Percentiles rank a stretch among this genome's conserved stretches.
Evolutionary conservation across 495 filamentous ascomycete genomes (phyloP).

Genomic region (Staphylotrichum tortipilum): DNA sequence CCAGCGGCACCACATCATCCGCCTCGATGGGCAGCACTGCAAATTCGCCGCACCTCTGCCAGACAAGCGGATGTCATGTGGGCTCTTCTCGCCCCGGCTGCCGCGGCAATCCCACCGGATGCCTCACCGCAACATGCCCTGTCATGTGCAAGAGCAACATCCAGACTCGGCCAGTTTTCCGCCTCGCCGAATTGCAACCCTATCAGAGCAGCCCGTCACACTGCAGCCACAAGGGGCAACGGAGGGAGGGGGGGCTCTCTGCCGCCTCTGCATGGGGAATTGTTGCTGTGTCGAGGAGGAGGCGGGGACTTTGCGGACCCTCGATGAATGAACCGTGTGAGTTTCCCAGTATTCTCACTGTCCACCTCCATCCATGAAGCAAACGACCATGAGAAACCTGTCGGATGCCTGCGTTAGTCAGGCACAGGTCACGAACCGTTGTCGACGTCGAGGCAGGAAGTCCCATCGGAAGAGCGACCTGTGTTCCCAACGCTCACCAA

Average conservation of each 20-base stretch:
- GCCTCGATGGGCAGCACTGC: not conserved
- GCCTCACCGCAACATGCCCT: slow-evolving; percentile 8
- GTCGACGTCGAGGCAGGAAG: too few species aligned
- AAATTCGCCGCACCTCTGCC: not conserved
- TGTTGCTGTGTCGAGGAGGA: too few species aligned
- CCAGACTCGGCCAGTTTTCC: not conserved
- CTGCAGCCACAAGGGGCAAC: slow-evolving; percentile 7
- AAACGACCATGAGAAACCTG: too few species aligned
- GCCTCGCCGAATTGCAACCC: not conserved
- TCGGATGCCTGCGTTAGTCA: too few species aligned
- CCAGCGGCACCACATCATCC: not conserved
- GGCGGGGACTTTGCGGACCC: too few species aligned
- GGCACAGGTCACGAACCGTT: too few species aligned
- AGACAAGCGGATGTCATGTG: not conserved
- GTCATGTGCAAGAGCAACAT: slow-evolving; percentile 3
- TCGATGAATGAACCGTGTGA: too few species aligned
- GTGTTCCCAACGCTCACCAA: not conserved
- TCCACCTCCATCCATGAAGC: too few species aligned
- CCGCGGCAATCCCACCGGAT: not conserved
- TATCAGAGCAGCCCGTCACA: not conserved
- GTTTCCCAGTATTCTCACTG: too few species aligned
- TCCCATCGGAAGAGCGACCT: too few species aligned
- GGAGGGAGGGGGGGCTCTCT: not conserved
- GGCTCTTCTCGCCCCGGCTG: not conserved
- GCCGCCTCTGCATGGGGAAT: not conserved